A percentile compares a stretch with the other conserved stretches of the same genome.
These are phyloP conservation scores for Nemania sp. DNA, from an alignment of 2,329 filamentous ascomycete genomes.

Conservation along the genomic window DNA sequence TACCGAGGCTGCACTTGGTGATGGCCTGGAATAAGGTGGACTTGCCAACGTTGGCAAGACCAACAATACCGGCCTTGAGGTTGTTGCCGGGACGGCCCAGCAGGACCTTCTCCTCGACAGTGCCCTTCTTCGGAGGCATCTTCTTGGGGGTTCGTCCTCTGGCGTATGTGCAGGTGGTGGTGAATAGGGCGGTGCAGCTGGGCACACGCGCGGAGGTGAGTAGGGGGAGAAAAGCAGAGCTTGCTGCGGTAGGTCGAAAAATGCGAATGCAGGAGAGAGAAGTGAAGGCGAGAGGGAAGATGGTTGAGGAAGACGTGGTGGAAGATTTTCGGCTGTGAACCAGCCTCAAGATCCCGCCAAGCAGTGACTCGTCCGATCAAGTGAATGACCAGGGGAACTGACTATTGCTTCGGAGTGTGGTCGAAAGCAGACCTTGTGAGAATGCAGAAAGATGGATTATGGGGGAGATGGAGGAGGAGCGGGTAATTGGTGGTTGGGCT, in stretches of 20 bases:
- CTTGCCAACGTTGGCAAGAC: constrained; percentile 98
- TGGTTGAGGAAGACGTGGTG: constrained; percentile 50
- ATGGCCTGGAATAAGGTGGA: constrained; percentile 99
- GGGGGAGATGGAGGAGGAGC: background rate
- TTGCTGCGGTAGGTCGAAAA: constrained; percentile 64
- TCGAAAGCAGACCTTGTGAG: constrained; percentile 28
- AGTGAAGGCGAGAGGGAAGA: constrained; percentile 52
- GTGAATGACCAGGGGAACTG: constrained; percentile 25
- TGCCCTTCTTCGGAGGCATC: constrained; percentile 95
- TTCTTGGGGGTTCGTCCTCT: constrained; percentile 60
- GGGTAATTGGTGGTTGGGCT: background rate
- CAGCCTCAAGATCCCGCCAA: constrained; percentile 40
- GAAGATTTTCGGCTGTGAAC: constrained; percentile 43
- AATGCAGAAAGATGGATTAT: background rate
- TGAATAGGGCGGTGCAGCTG: constrained; percentile 49
- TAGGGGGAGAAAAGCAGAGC: constrained; percentile 61
- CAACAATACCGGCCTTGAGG: constrained; percentile 99
- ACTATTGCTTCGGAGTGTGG: constrained; percentile 22
- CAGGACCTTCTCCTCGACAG: constrained; percentile 92
- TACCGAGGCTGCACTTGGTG: constrained; percentile 95
- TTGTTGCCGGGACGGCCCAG: constrained; percentile 96
- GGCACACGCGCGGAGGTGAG: constrained; percentile 45
- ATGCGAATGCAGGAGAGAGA: constrained; percentile 52
- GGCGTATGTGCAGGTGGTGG: constrained; percentile 59
- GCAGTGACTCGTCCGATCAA: constrained; percentile 28